These are phyloP conservation scores for Tylopilus plumbeoviolaceoides DNA, from an alignment of 768 basidiomycete genomes.

Conservation along the genomic window DNA sequence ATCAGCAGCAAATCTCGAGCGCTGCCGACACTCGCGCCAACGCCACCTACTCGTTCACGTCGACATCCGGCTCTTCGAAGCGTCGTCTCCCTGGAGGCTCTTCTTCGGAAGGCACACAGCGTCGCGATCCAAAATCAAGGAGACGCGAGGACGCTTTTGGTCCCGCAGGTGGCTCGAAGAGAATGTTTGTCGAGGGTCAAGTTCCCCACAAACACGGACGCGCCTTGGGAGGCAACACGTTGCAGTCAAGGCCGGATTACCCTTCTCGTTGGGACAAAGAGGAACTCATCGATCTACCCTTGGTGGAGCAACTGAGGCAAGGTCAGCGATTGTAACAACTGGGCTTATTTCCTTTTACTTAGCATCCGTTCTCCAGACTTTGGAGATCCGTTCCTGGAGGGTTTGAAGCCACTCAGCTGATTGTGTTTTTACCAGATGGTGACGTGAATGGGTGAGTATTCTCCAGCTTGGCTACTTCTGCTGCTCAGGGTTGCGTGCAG, in stretches of 20 bases:
- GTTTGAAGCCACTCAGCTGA: constrained; percentile 26
- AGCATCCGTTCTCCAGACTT: constrained; percentile 36
- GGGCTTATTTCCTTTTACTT: constrained; percentile 3
- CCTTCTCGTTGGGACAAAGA: constrained; percentile 51
- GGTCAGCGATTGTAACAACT: constrained; percentile 30
- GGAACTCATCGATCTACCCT: constrained; percentile 45
- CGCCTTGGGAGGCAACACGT: constrained; percentile 13
- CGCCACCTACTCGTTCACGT: constrained; percentile 17
- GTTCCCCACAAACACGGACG: constrained; percentile 7
- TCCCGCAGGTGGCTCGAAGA: constrained; percentile 18
- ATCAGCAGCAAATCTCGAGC: constrained; percentile 25
- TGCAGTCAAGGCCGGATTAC: constrained; percentile 33
- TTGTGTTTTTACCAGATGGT: neutral
- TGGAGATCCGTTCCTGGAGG: constrained; percentile 52
- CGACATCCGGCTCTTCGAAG: constrained; percentile 38
- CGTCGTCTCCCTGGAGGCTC: constrained; percentile 50
- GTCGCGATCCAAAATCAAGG: constrained; percentile 49
- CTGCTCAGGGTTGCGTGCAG: neutral
- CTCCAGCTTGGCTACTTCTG: neutral
- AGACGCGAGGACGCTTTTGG: constrained; percentile 41
- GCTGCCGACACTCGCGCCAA: constrained; percentile 20
- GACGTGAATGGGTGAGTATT: constrained; percentile 8
- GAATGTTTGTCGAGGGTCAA: constrained; percentile 23
- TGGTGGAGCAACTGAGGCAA: constrained; percentile 54
- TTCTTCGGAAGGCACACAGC: constrained; percentile 39